These are phyloP conservation scores for Pythium angustatum DNA, from an alignment of 352 stramenopile species.

Conservation along the genomic window DNA sequence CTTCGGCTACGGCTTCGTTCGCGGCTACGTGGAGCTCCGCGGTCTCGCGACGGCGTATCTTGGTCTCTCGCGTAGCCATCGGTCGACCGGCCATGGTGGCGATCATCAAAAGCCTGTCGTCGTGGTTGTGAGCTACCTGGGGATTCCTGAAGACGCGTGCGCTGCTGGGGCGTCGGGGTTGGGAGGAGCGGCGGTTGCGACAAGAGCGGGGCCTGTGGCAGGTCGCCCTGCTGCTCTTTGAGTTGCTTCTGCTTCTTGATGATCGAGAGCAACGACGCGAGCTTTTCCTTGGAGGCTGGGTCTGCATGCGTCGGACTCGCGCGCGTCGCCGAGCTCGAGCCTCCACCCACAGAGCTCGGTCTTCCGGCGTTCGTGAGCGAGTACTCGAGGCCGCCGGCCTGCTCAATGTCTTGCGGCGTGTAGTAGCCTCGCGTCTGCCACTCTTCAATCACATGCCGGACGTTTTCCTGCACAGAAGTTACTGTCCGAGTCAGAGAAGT, in stretches of 20 bases:
- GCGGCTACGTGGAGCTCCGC: constrained; percentile 1
- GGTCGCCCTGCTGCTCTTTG: constrained; percentile 29
- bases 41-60: neutral
- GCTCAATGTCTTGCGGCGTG: constrained; percentile 57
- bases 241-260: constrained; percentile 84
- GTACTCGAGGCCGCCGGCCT: constrained; percentile 50
- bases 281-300: constrained; percentile 30
- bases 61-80: constrained; percentile 15
- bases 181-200: constrained; percentile 13
- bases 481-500: too few species aligned
- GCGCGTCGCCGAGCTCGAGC: neutral
- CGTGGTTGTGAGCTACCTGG: neutral
- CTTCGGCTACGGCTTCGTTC: constrained; percentile 12
- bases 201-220: neutral
- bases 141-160: neutral
- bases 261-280: constrained; percentile 79
- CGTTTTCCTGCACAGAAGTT: constrained; percentile 40
- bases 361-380: constrained; percentile 28
- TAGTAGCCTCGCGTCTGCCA: constrained; percentile 80
- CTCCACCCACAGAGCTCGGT: neutral
- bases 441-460: constrained; percentile 72
- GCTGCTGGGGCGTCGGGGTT: neutral
- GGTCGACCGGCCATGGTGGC: neutral
- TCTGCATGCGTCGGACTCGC: constrained; percentile 26
- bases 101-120: constrained; percentile 11